These are phyloP conservation scores for Alternaria alternata DNA, from an alignment of 2,329 filamentous ascomycete genomes.

Conservation along the genomic window DNA sequence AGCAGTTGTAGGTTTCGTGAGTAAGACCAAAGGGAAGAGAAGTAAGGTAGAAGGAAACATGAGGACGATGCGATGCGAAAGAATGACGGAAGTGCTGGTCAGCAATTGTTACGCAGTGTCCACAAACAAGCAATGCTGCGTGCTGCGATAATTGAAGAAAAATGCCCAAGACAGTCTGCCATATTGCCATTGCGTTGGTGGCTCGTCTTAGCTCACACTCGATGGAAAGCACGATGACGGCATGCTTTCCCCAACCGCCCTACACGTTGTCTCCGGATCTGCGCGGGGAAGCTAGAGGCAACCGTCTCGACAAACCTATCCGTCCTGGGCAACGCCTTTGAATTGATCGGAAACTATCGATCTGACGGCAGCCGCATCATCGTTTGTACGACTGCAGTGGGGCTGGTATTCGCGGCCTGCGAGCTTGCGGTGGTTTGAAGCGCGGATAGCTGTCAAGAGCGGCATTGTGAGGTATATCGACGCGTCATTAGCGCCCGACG, in stretches of 20 bases:
- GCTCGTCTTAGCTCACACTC: constrained; percentile 1
- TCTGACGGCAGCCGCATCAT: background rate
- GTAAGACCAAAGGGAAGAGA: constrained; percentile 16
- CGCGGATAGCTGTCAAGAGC: background rate
- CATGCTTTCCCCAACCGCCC: constrained; percentile 10
- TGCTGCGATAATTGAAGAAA: background rate
- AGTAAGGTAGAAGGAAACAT: constrained; percentile 21
- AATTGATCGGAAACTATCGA: background rate
- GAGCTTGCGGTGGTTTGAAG: background rate
- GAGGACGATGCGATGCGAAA: constrained; percentile 13
- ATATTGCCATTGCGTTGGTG: background rate
- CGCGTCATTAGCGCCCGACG: background rate
- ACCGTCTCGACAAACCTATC: constrained; percentile 10
- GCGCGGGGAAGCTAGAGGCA: constrained; percentile 14
- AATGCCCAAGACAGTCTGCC: background rate
- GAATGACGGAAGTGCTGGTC: constrained; percentile 14
- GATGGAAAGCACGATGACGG: constrained; percentile 29
- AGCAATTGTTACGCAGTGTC: constrained; percentile 7
- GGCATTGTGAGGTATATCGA: background rate
- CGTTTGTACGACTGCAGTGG: background rate
- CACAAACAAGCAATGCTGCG: background rate
- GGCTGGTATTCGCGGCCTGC: background rate
- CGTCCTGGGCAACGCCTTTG: constrained; percentile 1
- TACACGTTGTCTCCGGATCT: constrained; percentile 27
- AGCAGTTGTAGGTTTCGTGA: constrained; percentile 17